These are phyloP conservation scores for Clitocybe nebularis DNA, from an alignment of 1,284 basidiomycete species.

Conservation along the genomic window DNA sequence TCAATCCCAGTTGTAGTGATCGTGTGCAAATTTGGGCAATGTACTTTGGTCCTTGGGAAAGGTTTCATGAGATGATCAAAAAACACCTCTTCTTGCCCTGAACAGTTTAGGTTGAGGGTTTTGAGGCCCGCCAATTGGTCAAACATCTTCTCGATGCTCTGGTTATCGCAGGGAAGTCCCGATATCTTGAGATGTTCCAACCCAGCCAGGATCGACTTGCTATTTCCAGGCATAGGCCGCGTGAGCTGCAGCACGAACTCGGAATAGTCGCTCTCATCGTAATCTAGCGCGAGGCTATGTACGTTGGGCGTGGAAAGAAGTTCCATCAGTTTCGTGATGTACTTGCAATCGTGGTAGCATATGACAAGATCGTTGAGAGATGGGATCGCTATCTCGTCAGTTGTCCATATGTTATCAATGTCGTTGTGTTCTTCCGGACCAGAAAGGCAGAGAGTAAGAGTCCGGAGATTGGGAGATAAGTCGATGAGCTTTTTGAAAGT, in stretches of 20 bases:
- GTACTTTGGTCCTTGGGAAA: constrained; percentile 16
- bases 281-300: constrained; percentile 45
- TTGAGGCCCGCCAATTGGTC: constrained; percentile 41
- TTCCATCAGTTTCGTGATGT: constrained; percentile 43
- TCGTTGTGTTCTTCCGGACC: constrained; percentile 42
- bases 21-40: constrained; percentile 39
- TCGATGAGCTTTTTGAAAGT: constrained; percentile 45
- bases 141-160: constrained; percentile 33
- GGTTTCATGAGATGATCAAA: constrained; percentile 33
- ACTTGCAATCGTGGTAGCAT: constrained; percentile 40
- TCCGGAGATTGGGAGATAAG: constrained; percentile 44
- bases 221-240: constrained; percentile 27
- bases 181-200: constrained; percentile 47
- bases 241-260: constrained; percentile 40
- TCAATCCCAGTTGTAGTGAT: constrained; percentile 42
- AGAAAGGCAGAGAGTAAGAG: constrained; percentile 45
- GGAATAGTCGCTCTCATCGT: constrained; percentile 46
- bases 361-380: constrained; percentile 46
- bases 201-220: constrained; percentile 38
- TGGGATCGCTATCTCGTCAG: constrained; percentile 38
- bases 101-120: constrained; percentile 40
- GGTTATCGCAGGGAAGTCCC: constrained; percentile 37
- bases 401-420: constrained; percentile 24
- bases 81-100: constrained; percentile 32
- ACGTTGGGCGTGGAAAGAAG: constrained; percentile 47